Percentiles rank a stretch among this genome's conserved stretches.
Evolutionary conservation across 1,284 basidiomycete genomes (phyloP).

Genomic region (Trichosporon faecale): DNA sequence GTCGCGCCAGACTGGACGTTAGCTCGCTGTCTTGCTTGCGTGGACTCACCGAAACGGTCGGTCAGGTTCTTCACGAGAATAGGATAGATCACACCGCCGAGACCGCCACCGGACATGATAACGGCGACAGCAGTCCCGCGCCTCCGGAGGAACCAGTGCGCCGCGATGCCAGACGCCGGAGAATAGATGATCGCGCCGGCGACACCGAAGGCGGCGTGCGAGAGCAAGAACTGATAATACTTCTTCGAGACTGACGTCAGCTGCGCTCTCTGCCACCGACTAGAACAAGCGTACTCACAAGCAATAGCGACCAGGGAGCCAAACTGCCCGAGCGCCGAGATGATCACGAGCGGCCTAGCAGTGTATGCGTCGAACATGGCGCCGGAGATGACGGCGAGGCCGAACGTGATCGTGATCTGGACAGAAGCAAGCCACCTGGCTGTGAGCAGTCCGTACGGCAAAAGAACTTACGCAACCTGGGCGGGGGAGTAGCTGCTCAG

Average conservation of each 20-base stretch:
- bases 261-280: background rate
- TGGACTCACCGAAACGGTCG: conserved; percentile 10
- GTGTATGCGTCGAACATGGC: conserved; percentile 47
- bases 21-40: background rate
- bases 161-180: conserved; percentile 44
- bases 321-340: conserved; percentile 35
- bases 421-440: conserved; percentile 45
- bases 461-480: background rate
- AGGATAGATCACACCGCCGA: conserved; percentile 39
- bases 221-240: conserved; percentile 49
- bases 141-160: conserved; percentile 47
- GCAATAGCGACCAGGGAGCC: conserved; percentile 40
- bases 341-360: conserved; percentile 31
- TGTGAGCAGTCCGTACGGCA: background rate
- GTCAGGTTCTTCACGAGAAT: conserved; percentile 30
- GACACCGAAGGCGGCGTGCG: conserved; percentile 43
- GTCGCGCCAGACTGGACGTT: conserved; percentile 25
- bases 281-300: conserved; percentile 29
- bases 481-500: conserved; percentile 27
- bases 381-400: conserved; percentile 38
- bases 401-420: conserved; percentile 39
- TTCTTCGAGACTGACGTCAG: conserved; percentile 39
- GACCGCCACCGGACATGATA: conserved; percentile 42
- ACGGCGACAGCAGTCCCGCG: conserved; percentile 46
- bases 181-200: conserved; percentile 43